Evolutionary conservation across 148 eudicot species (phyloP).

Genomic region (Agrostemma githago): DNA sequence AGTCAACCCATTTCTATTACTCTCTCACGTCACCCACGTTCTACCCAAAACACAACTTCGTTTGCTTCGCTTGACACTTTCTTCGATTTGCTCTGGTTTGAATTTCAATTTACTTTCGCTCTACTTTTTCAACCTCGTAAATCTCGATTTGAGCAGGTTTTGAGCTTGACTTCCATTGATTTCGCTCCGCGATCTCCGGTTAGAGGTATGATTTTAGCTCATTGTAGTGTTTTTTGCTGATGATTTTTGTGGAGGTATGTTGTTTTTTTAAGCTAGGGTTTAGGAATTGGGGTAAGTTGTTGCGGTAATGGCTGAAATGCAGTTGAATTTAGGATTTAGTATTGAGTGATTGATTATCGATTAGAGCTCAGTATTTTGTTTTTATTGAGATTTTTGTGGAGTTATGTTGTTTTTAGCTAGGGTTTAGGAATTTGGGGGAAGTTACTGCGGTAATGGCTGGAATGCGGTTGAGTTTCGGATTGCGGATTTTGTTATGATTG

Average conservation of each 20-base stretch:
- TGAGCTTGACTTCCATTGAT: no score
- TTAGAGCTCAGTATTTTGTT: neutral
- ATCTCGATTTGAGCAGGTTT: neutral
- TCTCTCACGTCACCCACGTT: slow-evolving; percentile 9
- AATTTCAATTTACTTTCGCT: neutral
- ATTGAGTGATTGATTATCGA: no score
- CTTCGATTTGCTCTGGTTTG: neutral
- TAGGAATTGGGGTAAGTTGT: neutral
- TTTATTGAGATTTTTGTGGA: no score
- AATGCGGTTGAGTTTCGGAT: neutral
- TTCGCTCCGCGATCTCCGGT: no score
- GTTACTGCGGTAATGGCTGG: neutral
- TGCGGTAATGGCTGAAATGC: neutral
- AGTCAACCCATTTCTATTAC: no score
- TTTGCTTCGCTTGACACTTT: neutral
- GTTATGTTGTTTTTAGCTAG: neutral
- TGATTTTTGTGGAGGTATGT: no score
- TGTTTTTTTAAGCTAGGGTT: neutral
- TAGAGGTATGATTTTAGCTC: neutral
- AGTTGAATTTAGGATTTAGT: no score
- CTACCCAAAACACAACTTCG: neutral
- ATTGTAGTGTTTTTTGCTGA: neutral
- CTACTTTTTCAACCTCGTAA: neutral
- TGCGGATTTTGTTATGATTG: neutral
- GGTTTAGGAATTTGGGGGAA: neutral